Base-by-base conservation (phyloP, 2,329 filamentous ascomycete genomes). In the Xylaria sp. region DNA sequence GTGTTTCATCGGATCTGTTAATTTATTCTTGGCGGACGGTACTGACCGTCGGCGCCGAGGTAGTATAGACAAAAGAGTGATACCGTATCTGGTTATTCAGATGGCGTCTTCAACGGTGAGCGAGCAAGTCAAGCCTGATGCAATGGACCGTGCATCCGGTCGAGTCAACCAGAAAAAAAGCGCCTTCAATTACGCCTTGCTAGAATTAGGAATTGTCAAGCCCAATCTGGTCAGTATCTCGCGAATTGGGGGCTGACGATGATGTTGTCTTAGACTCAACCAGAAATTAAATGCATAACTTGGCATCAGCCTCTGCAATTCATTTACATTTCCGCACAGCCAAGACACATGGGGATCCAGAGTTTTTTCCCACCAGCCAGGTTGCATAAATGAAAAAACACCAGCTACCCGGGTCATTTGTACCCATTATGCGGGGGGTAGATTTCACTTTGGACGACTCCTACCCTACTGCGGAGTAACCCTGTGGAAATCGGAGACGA, bases 381-480 rank as follows among this genome's bases (percentile, higher is more conserved):
- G 66, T 68, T 32, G 61, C 59, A 68, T 65, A 65, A 59, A 65
- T 67, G 53, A 70, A 60, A 28, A 52, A 39, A 58, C 58, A 66
- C 65, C 59, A 69, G 57, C 55, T 62, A 68, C 56, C 63, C 32
- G 61, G 56, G 58, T 65, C n/a, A 13, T 36, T 36, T 25, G 25
- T n/a, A 52, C 12, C 18, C 56, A 55, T 41, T 50, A 32, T 68
- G 68, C 56, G 69, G 66, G 70, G 65, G 48, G 48, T 30, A 55
- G 30, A 30, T 50, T 60, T 20, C 36, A 18, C 25, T 63, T 60
- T 41, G 46, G 64, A 57, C 39, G 23, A 69, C 36, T 67, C 63
- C 50, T n/a, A 69, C 65, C 45, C 60, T 68, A 50, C 57, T 73
- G 73, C 60, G 72, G 73, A 74, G 72, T 69, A 74, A 70, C 73